These are phyloP conservation scores for Seminavis robusta DNA, from an alignment of 108 stramenopile genomes.

Conservation along the genomic window DNA sequence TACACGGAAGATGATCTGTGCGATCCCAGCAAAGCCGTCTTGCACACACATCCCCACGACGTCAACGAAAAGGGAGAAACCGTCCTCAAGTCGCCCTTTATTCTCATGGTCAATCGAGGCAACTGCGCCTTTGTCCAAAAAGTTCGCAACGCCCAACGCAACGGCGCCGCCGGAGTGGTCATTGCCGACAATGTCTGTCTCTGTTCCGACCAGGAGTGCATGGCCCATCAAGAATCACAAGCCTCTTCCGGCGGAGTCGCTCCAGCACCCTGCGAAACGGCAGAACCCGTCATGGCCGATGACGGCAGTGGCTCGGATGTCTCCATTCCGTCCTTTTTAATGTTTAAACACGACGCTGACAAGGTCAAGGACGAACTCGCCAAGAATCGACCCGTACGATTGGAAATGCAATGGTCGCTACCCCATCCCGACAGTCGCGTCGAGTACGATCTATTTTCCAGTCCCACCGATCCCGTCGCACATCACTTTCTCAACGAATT, in stretches of 20 bases:
- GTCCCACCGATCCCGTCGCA: constrained; percentile 67
- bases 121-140: too few relatives aligned
- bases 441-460: constrained; percentile 91
- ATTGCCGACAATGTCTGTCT: constrained; percentile 92
- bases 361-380: constrained; percentile 64
- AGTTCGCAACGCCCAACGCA: constrained; percentile 82
- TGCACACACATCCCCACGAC: too few relatives aligned
- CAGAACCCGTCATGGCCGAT: constrained; percentile 97
- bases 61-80: background rate
- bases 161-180: constrained; percentile 88
- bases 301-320: constrained; percentile 93
- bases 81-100: background rate
- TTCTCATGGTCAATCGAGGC: background rate
- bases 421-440: constrained; percentile 87
- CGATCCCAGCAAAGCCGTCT: constrained; percentile 46
- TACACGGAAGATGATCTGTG: constrained; percentile 79
- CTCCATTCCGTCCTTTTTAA: constrained; percentile 86
- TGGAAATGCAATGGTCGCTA: constrained; percentile 87
- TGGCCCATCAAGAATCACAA: background rate
- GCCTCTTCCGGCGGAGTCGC: background rate
- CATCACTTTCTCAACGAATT: constrained; percentile 66
- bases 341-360: constrained; percentile 89
- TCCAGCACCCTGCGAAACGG: constrained; percentile 37
- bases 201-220: constrained; percentile 20
- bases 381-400: constrained; percentile 65